phyloP scores from a whole-genome alignment of 495 filamentous ascomycete genomes.

The Penicillium longicatenatum region DNA sequence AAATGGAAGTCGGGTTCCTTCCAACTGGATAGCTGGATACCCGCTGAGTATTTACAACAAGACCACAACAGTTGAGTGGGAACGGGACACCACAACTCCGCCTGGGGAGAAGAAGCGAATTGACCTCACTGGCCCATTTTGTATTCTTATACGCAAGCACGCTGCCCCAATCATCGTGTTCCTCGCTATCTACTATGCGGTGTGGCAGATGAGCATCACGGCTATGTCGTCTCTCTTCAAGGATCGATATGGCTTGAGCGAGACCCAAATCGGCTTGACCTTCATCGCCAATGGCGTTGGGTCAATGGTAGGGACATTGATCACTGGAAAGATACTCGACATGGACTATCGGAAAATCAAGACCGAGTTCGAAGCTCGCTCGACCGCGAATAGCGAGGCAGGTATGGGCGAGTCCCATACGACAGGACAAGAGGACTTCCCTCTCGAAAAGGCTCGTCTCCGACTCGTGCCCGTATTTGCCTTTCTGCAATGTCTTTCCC shows the following conservation, averaged over 20 bases:
- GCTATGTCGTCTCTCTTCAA: slow-evolving; percentile 54
- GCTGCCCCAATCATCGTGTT: slow-evolving; percentile 52
- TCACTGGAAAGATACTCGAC: slow-evolving; percentile 39
- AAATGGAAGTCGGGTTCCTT: slow-evolving; percentile 43
- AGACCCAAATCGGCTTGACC: slow-evolving; percentile 51
- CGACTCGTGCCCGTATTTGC: slow-evolving; percentile 43
- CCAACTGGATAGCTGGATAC: slow-evolving; percentile 29
- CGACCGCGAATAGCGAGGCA: slow-evolving; percentile 1
- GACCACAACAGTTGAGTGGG: slow-evolving; percentile 24
- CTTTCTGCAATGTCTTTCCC: slow-evolving; percentile 40
- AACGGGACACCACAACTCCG: slow-evolving; percentile 3
- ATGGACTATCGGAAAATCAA: slow-evolving; percentile 20
- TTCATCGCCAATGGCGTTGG: slow-evolving; percentile 56
- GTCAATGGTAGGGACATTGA: slow-evolving; percentile 50
- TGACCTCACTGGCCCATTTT: slow-evolving; percentile 41
- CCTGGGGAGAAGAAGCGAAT: slow-evolving; percentile 29
- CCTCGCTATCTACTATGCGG: slow-evolving; percentile 52
- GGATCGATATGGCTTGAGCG: slow-evolving; percentile 40
- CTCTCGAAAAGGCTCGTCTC: slow-evolving; percentile 52
- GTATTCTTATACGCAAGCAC: slow-evolving; percentile 45
- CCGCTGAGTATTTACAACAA: slow-evolving; percentile 30
- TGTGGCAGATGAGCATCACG: slow-evolving; percentile 60
- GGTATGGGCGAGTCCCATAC: not conserved
- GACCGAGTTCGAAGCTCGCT: slow-evolving; percentile 12
- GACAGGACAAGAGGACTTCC: slow-evolving; percentile 28